Base-by-base conservation (phyloP, 495 filamentous ascomycete genomes). In the Poronia punctata region DNA sequence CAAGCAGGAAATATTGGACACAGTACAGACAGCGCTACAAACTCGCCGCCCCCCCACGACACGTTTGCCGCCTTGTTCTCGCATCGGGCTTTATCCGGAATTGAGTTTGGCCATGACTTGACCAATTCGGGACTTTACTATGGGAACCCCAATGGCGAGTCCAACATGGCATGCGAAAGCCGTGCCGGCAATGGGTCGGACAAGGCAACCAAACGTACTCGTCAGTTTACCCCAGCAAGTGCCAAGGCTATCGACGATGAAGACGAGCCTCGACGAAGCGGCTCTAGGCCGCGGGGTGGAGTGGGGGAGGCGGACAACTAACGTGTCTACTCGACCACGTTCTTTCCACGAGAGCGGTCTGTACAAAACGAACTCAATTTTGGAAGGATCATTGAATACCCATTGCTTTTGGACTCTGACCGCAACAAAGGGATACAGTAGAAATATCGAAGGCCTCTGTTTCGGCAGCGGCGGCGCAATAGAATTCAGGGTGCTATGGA, bases 201-300 rank as follows among this genome's bases (percentile, higher is more conserved):
- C 8, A 59, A 52, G 19, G 43, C 46, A 17, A 32, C 45, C 19
- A 75, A 71, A 45, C 59, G 71, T 12, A 49, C 55, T 33, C 51
- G 64, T 12, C 59, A 63, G 19, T 71, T 72, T 22, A 71, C 71
- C 2, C 65, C 70, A 14, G 56, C 58, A 3, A 56, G 67, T 6
- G 53, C 56, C 14, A 70, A 62, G 42, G 60, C 48, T 8, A 60
- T 68, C 18, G 64, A 64, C 15, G 57, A 64, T 19, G 58, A 62
- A 26, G 58, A 61, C 19, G 62, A 70, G 30, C 53, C 55, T 6
- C 49, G 61, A 9, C 49, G 49, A 14, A 44, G 32, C 4, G 68
- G 63, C 37, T 65, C 63, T 14, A 46, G 41, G 22, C 10, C 52
- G 14, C 54, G 45, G 35, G 30, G 43, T 22, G 46, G 32, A 23